Conservation (phyloP, 2,329 filamentous ascomycete species). For the Alternaria triticina region DNA sequence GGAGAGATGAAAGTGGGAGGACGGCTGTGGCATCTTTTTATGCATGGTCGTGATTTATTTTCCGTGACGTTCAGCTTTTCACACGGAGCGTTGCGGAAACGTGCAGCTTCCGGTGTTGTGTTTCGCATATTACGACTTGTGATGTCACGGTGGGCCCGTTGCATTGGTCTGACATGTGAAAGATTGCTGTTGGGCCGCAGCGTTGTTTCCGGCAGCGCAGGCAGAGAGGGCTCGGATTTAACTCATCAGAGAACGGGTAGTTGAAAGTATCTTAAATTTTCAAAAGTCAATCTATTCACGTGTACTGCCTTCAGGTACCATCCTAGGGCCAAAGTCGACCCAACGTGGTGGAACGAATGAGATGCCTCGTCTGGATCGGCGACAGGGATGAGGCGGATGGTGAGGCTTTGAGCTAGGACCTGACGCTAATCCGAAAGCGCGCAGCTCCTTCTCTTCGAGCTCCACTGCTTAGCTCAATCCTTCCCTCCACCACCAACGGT, state of each 20-base stretch:
- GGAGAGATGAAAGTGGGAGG: background rate
- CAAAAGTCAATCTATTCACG: background rate
- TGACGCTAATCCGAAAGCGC: conserved; percentile 13
- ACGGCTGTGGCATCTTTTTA: background rate
- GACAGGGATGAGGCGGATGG: conserved; percentile 7
- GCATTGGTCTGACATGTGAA: conserved; percentile 25
- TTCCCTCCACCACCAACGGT: conserved; percentile 12
- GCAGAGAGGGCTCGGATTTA: background rate
- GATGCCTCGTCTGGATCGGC: conserved; percentile 3
- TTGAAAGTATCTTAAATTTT: background rate
- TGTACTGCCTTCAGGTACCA: background rate
- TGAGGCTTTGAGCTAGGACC: conserved; percentile 11
- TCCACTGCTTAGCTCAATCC: conserved; percentile 12
- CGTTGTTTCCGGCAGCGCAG: background rate
- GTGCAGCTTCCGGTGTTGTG: conserved; percentile 17
- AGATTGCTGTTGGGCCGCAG: background rate
- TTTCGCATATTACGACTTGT: conserved; percentile 19
- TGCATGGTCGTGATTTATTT: background rate
- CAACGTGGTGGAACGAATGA: background rate
- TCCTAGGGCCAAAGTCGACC: background rate
- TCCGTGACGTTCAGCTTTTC: background rate
- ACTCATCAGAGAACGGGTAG: background rate
- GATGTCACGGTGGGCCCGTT: conserved; percentile 31
- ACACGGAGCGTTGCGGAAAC: conserved; percentile 3
- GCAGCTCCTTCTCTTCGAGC: conserved; percentile 11